phyloP scores from a whole-genome alignment of 257 asterid genomes.

The Thymus quinquecostatus region DNA sequence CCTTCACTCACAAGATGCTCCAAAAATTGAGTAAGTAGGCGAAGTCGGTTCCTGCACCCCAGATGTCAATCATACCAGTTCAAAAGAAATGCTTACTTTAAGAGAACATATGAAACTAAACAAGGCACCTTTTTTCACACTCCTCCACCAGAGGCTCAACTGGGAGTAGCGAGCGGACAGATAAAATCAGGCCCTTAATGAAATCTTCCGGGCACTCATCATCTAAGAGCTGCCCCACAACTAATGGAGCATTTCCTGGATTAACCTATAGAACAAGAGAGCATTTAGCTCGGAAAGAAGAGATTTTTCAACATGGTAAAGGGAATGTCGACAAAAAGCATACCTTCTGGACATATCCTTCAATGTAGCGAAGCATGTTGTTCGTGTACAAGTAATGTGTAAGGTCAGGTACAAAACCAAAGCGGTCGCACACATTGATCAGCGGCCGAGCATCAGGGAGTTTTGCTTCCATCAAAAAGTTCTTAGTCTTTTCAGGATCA shows the following conservation, averaged over 20 bases:
- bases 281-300: constrained; percentile 31
- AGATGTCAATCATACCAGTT: constrained; percentile 31
- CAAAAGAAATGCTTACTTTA: constrained; percentile 20
- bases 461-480: constrained; percentile 97
- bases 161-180: constrained; percentile 98
- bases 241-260: constrained; percentile 99
- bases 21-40: constrained; percentile 93
- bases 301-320: background rate
- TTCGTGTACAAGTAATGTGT: constrained; percentile 91
- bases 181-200: constrained; percentile 91
- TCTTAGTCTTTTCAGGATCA: constrained; percentile 94
- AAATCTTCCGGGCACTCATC: constrained; percentile 99
- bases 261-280: constrained; percentile 68
- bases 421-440: constrained; percentile 97
- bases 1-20: constrained; percentile 99
- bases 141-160: constrained; percentile 98
- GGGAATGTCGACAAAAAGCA: constrained; percentile 4
- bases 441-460: constrained; percentile 99
- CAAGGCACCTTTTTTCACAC: constrained; percentile 90
- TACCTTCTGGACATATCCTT: constrained; percentile 99
- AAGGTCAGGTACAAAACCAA: constrained; percentile 98
- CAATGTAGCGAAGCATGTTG: constrained; percentile 98
- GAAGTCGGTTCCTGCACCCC: constrained; percentile 89
- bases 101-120: background rate
- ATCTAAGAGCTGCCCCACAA: constrained; percentile 97